A percentile compares a stretch with the other conserved stretches of the same genome.
Evolutionary conservation across 1,284 basidiomycete species (phyloP).

Genomic region (Lentinula novae-zelandiae): DNA sequence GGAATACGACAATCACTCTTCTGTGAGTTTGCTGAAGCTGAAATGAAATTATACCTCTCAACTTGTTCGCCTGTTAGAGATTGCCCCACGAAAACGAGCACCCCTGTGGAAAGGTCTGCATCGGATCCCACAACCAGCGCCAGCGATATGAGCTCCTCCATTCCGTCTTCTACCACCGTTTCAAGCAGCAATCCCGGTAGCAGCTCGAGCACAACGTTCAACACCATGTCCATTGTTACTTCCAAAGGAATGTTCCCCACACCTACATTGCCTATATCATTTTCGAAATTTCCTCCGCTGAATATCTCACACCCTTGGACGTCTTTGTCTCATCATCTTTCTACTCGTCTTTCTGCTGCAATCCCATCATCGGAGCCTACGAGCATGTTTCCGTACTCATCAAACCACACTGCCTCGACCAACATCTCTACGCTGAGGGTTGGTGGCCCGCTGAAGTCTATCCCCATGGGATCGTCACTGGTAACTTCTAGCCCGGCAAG

Average conservation of each 20-base stretch:
- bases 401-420: too few relatives aligned
- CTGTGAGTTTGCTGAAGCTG: background rate
- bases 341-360: background rate
- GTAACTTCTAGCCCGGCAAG: too few relatives aligned
- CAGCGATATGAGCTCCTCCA: background rate
- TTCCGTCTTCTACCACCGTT: background rate
- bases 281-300: background rate
- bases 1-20: background rate
- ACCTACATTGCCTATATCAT: background rate
- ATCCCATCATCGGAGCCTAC: too few relatives aligned
- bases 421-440: too few relatives aligned
- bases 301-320: background rate
- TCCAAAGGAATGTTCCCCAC: too few relatives aligned
- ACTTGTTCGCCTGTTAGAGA: background rate
- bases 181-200: background rate
- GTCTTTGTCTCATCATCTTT: too few relatives aligned
- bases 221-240: too few relatives aligned
- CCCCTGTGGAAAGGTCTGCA: background rate
- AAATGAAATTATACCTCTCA: background rate
- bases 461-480: too few relatives aligned
- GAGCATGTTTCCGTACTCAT: too few relatives aligned
- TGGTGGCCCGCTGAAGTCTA: too few relatives aligned
- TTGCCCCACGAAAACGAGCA: background rate
- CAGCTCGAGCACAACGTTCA: background rate
- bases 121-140: background rate